A percentile compares a stretch with the other conserved stretches of the same genome.
Conservation (phyloP, 257 asterid species). For the Nyctanthes arbortristis region DNA sequence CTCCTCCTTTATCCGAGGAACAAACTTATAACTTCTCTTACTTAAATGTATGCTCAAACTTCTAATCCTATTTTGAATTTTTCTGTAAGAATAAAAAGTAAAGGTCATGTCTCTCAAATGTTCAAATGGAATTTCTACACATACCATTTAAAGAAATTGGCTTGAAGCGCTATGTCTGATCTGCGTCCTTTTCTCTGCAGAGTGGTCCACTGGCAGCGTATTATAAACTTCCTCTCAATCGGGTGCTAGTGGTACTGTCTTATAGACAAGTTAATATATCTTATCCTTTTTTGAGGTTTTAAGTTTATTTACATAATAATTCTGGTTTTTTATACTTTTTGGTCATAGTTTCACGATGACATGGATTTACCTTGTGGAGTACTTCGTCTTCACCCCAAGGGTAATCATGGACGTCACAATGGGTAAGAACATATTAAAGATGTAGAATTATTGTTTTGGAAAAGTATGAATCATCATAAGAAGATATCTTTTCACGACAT, state of each 20-base stretch:
- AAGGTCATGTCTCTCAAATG: too few relatives aligned
- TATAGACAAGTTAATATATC: slow-evolving; percentile 6
- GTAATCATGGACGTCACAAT: slow-evolving; percentile 80
- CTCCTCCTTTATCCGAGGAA: neutral
- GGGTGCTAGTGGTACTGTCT: slow-evolving; percentile 72
- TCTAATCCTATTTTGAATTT: too few relatives aligned
- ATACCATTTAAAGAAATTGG: too few relatives aligned
- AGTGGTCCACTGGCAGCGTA: slow-evolving; percentile 96
- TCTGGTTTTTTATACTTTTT: slow-evolving; percentile 10
- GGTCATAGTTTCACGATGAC: slow-evolving; percentile 81
- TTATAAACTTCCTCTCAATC: slow-evolving; percentile 93
- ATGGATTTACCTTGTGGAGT: slow-evolving; percentile 94
- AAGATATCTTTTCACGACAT: neutral
- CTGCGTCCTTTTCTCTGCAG: slow-evolving; percentile 42
- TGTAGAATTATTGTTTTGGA: neutral
- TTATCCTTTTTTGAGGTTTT: slow-evolving; percentile 13
- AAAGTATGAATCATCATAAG: neutral
- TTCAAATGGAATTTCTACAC: too few relatives aligned
- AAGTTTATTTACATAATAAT: slow-evolving; percentile 7
- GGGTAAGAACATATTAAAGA: slow-evolving; percentile 56
- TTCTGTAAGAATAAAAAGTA: neutral
- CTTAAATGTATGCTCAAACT: too few relatives aligned
- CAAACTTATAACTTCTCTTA: too few relatives aligned
- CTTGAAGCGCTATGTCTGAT: neutral
- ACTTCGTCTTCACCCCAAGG: slow-evolving; percentile 80